phyloP scores from a whole-genome alignment of 2,329 filamentous ascomycete species.

The Trichothecium sympodiale region DNA sequence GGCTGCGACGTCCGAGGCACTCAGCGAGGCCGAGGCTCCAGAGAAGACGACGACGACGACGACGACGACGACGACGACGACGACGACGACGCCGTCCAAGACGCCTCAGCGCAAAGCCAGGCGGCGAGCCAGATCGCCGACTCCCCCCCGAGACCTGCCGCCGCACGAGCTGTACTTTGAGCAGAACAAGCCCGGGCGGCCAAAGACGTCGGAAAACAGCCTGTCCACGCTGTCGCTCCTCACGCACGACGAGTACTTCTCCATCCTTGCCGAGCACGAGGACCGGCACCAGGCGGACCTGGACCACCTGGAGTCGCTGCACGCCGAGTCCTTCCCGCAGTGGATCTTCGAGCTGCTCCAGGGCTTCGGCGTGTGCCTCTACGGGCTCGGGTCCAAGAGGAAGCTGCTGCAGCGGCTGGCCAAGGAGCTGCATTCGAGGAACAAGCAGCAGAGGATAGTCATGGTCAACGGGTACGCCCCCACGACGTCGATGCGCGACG shows the following conservation, averaged over 20 bases:
- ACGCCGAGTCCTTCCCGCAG: slow-evolving; percentile 74
- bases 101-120: slow-evolving; percentile 16
- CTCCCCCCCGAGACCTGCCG: slow-evolving; percentile 70
- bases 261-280: slow-evolving; percentile 44
- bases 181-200: slow-evolving; percentile 72
- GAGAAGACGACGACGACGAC: no score
- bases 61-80: not conserved
- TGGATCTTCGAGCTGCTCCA: slow-evolving; percentile 87
- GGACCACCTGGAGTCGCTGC: slow-evolving; percentile 60
- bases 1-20: slow-evolving; percentile 21
- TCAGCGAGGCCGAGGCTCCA: no score
- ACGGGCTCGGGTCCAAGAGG: slow-evolving; percentile 87
- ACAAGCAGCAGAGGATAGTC: slow-evolving; percentile 42
- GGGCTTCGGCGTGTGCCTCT: slow-evolving; percentile 80
- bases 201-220: slow-evolving; percentile 80
- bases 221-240: slow-evolving; percentile 64
- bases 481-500: slow-evolving; percentile 54
- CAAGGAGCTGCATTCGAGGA: slow-evolving; percentile 41
- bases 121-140: slow-evolving; percentile 49
- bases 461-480: slow-evolving; percentile 78
- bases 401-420: slow-evolving; percentile 66
- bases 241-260: slow-evolving; percentile 87
- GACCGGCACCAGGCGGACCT: slow-evolving; percentile 64
- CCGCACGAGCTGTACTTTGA: slow-evolving; percentile 89
- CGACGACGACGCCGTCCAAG: slow-evolving; percentile 28